Percentiles rank a stretch among this genome's conserved stretches.
phyloP scores from a whole-genome alignment of 352 stramenopile species.

The Phytophthora sansomeana region DNA sequence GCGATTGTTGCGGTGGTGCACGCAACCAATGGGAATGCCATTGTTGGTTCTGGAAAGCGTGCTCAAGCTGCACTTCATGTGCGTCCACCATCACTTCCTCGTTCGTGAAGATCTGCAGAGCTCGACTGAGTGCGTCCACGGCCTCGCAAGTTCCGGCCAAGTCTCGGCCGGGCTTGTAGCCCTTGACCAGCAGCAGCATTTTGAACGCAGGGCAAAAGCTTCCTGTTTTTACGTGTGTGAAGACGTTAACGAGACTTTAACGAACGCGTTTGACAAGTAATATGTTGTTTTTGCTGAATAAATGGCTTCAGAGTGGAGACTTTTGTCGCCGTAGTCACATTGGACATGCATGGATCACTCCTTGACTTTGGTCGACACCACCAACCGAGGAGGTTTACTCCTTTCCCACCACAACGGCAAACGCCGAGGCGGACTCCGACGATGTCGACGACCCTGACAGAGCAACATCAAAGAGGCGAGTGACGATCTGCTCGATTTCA shows the following conservation, averaged over 20 bases:
- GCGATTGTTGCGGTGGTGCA: no score
- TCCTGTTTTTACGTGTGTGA: background rate
- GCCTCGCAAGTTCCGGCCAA: constrained; percentile 60
- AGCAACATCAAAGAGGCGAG: constrained; percentile 27
- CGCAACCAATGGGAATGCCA: no score
- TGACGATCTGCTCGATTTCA: constrained; percentile 44
- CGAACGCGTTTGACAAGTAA: background rate
- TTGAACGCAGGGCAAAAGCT: background rate
- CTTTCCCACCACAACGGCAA: constrained; percentile 23
- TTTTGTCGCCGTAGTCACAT: background rate
- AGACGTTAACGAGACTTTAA: background rate
- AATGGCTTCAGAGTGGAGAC: background rate
- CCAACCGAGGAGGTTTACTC: constrained; percentile 9
- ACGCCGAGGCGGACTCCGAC: constrained; percentile 3
- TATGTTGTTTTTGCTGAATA: background rate
- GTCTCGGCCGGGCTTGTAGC: constrained; percentile 67
- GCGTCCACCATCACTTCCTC: constrained; percentile 45
- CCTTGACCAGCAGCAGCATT: constrained; percentile 63
- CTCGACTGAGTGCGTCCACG: constrained; percentile 44
- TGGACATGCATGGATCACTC: background rate
- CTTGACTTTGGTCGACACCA: background rate
- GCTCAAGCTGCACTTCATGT: constrained; percentile 37
- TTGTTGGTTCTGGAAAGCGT: no score
- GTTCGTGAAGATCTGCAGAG: constrained; percentile 45
- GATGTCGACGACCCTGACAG: background rate